Evolutionary conservation across 2,329 filamentous ascomycete genomes (phyloP), one percentile per base, ranked within the genome.

Genomic region (Epichloe scottii): DNA sequence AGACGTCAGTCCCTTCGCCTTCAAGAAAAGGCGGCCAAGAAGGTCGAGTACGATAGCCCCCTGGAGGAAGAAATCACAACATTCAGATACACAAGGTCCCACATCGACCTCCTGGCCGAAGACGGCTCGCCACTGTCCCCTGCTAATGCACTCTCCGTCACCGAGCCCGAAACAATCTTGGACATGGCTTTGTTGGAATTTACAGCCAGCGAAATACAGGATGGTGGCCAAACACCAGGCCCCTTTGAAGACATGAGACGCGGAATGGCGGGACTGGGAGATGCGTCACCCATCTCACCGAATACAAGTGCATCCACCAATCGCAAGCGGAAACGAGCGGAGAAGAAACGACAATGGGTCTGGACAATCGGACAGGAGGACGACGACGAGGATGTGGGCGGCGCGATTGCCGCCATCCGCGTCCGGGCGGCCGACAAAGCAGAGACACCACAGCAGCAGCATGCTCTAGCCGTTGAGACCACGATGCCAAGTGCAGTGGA

Each of bases 261-360:
- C 12, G 70, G 77, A 34, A 76, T 82, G 73, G 75, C 73, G 1
- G 68, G 70, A 2, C 62, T 78, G 46, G 67, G 59, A 7, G 63
- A 72, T 0, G 68, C 68, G 19, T 71, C 70, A 2, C 69, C 71
- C 1, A 55, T 68, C 1, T 69, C 66, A 2, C 71, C 74, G 0
- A 26, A 37, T 19, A 66, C 67, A 0, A 72, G 66, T 1, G 57
- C 65, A 4, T 68, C 66, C 1, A 73, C 73, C 2, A 67, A 77
- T 46, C 71, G 73, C n/a, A 81, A 79, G 61, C 69, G 73, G 10
- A 79, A 73, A 54, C 62, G 67, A 34, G 71, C 69, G 60, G 80
- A 83, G 56, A 82, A 80, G 71, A 81, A 77, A 64, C 69, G 79
- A 12, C 75, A 75, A 42, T 84, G 80, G 81, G 76, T 81, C 37